These are phyloP conservation scores for Theileria equi DNA, from an alignment of 169 alveolate genomes.

Conservation along the genomic window DNA sequence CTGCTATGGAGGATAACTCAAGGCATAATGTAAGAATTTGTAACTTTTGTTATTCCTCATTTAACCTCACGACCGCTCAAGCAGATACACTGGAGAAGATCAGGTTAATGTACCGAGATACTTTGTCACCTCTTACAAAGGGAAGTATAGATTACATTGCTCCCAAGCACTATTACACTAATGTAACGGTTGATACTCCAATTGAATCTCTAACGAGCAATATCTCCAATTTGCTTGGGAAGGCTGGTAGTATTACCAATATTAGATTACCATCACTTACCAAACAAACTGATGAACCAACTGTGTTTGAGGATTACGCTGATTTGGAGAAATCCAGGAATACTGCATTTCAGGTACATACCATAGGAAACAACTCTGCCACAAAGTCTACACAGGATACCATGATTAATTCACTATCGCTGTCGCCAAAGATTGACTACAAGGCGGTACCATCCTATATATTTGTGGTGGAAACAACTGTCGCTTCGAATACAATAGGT, in stretches of 20 bases:
- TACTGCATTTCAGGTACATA: too few species aligned
- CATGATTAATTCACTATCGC: too few species aligned
- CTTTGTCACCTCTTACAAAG: constrained; percentile 20
- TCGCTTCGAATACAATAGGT: constrained; percentile 5
- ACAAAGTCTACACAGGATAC: too few species aligned
- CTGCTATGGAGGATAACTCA: constrained; percentile 59
- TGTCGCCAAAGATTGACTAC: too few species aligned
- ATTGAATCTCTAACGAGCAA: too few species aligned
- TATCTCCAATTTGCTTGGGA: not conserved
- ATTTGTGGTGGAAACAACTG: constrained; percentile 26
- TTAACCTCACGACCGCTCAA: constrained; percentile 55
- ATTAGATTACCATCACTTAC: too few species aligned
- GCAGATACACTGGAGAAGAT: constrained; percentile 34
- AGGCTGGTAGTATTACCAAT: not conserved
- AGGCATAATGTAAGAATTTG: constrained; percentile 43
- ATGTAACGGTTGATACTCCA: not conserved
- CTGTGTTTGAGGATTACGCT: too few species aligned
- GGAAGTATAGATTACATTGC: constrained; percentile 73
- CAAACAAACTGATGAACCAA: too few species aligned
- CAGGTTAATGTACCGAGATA: constrained; percentile 29
- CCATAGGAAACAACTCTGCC: too few species aligned
- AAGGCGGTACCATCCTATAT: constrained; percentile 18
- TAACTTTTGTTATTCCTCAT: constrained; percentile 66
- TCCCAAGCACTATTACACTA: constrained; percentile 59
- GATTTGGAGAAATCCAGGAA: too few species aligned